phyloP scores from a whole-genome alignment of 805 yeast genomes.

The Saturnispora sanitii region DNA sequence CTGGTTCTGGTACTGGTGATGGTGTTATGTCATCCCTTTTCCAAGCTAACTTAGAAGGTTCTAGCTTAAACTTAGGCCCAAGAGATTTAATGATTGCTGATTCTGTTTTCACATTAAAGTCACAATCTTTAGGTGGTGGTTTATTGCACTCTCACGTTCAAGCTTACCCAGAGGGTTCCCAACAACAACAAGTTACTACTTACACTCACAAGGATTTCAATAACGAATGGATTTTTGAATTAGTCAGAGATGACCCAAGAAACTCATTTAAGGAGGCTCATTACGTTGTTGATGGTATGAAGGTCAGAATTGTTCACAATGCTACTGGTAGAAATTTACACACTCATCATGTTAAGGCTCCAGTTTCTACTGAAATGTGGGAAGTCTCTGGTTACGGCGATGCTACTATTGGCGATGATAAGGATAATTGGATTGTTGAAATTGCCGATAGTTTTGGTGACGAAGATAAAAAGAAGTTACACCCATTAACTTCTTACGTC shows the following conservation, averaged over 20 bases:
- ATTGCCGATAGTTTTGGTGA: constrained; percentile 52
- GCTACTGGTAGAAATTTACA: constrained; percentile 68
- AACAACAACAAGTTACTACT: constrained; percentile 90
- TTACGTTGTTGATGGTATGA: constrained; percentile 49
- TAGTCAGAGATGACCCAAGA: constrained; percentile 39
- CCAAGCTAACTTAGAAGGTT: constrained; percentile 66
- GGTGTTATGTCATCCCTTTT: constrained; percentile 62
- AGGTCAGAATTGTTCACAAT: constrained; percentile 63
- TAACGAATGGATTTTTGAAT: constrained; percentile 70
- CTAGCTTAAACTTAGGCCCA: constrained; percentile 54
- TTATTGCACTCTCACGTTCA: constrained; percentile 84
- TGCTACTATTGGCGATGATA: constrained; percentile 57
- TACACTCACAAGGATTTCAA: constrained; percentile 83
- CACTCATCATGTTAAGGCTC: constrained; percentile 73
- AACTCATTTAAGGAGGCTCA: constrained; percentile 25
- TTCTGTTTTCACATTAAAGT: constrained; percentile 48
- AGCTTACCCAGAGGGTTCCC: constrained; percentile 81
- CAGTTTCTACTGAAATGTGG: constrained; percentile 51
- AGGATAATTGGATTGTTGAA: constrained; percentile 89
- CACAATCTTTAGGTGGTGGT: constrained; percentile 64
- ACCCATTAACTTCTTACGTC: constrained; percentile 69
- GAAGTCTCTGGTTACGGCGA: constrained; percentile 90
- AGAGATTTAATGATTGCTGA: constrained; percentile 52
- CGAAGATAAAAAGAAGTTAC: constrained; percentile 44
- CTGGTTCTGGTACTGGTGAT: constrained; percentile 75